Percentiles rank a stretch among this genome's conserved stretches.
These are phyloP conservation scores for Trametes cingulata DNA, from an alignment of 768 basidiomycete genomes.

Conservation along the genomic window DNA sequence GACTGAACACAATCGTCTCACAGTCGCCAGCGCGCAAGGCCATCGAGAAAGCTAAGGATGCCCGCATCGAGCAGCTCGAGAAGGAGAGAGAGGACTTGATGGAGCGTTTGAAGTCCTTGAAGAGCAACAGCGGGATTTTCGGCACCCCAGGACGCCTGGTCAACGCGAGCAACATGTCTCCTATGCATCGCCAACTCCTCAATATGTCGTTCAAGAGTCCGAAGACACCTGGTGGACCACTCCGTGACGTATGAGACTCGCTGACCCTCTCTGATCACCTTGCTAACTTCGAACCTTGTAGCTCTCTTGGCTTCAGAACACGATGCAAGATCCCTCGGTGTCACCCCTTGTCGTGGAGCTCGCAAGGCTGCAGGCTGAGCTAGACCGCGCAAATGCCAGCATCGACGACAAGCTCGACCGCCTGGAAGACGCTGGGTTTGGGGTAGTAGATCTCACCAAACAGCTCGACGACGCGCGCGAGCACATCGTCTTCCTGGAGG, in stretches of 20 bases:
- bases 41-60: conserved; percentile 74
- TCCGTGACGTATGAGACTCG: conserved; percentile 63
- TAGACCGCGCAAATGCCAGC: conserved; percentile 77
- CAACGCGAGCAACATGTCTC: conserved; percentile 67
- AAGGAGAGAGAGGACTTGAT: conserved; percentile 74
- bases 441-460: conserved; percentile 67
- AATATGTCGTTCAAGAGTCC: conserved; percentile 69
- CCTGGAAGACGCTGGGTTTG: conserved; percentile 78
- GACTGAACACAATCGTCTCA: conserved; percentile 61
- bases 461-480: conserved; percentile 72
- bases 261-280: neutral
- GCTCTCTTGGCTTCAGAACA: conserved; percentile 75
- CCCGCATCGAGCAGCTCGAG: conserved; percentile 74
- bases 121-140: conserved; percentile 51
- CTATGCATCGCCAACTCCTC: conserved; percentile 71
- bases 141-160: conserved; percentile 56
- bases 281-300: conserved; percentile 33
- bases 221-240: conserved; percentile 75
- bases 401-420: conserved; percentile 89
- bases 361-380: conserved; percentile 67
- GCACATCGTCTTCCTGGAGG: conserved; percentile 57
- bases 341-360: conserved; percentile 75
- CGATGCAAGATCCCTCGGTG: conserved; percentile 53
- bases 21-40: conserved; percentile 79
- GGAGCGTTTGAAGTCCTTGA: conserved; percentile 64